Evolutionary conservation across 2,329 filamentous ascomycete genomes (phyloP).

Genomic region (Fusarium sp.): DNA sequence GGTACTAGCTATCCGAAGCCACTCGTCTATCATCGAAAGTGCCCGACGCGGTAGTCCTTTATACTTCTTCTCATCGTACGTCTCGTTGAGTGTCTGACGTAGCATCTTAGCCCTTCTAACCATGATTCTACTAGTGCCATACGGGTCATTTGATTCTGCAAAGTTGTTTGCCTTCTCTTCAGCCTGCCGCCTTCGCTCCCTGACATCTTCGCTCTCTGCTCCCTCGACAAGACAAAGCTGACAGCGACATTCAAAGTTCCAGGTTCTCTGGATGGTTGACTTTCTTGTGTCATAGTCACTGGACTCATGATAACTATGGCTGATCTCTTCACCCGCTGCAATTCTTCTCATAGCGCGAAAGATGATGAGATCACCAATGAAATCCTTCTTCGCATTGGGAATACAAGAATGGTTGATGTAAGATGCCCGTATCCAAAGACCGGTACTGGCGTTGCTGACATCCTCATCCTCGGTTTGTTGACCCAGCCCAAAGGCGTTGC

Average conservation of each 20-base stretch:
- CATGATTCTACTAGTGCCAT: constrained; percentile 29
- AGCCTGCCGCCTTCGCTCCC: constrained; percentile 36
- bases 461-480: constrained; percentile 46
- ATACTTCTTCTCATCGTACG: constrained; percentile 46
- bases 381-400: constrained; percentile 51
- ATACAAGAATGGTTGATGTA: constrained; percentile 59
- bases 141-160: neutral
- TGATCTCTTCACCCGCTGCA: constrained; percentile 50
- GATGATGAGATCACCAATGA: constrained; percentile 55
- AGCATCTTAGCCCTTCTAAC: constrained; percentile 44
- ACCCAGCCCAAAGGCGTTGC: constrained; percentile 50
- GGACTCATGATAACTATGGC: constrained; percentile 48
- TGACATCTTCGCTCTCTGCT: constrained; percentile 27
- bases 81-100: constrained; percentile 38
- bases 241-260: constrained; percentile 55
- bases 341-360: constrained; percentile 52
- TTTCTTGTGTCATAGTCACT: constrained; percentile 43
- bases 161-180: constrained; percentile 41
- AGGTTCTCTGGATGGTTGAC: constrained; percentile 43
- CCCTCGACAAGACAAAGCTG: constrained; percentile 50
- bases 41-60: constrained; percentile 42
- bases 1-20: constrained; percentile 35
- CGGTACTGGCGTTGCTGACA: constrained; percentile 50
- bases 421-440: constrained; percentile 54
- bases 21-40: constrained; percentile 43